Evolutionary conservation across 495 filamentous ascomycete species (phyloP).

Genomic region (Xylaria bambusicola): DNA sequence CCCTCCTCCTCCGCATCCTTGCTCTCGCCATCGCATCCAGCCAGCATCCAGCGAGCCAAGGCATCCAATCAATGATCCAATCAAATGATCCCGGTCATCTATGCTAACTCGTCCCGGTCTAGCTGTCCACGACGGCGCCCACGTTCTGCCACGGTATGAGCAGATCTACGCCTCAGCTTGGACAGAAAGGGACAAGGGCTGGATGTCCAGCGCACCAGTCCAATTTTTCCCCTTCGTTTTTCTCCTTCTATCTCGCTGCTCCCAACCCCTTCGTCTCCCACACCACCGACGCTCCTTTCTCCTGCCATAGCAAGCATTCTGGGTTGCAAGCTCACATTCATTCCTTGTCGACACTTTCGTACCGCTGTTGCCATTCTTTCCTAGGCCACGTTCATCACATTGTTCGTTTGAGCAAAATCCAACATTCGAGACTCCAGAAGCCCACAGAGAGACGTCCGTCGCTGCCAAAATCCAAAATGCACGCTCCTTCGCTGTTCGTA

Average conservation of each 20-base stretch:
- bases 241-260: not conserved
- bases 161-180: not conserved
- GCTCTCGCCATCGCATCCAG: not conserved
- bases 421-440: not conserved
- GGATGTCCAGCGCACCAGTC: slow-evolving; percentile 7
- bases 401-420: not conserved
- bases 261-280: not conserved
- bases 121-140: too few relatives aligned
- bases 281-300: slow-evolving; percentile 15
- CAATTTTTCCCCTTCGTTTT: not conserved
- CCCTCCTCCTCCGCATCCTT: not conserved
- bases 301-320: slow-evolving; percentile 19
- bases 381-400: slow-evolving; percentile 2
- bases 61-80: not conserved
- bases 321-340: slow-evolving; percentile 33
- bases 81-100: too few relatives aligned
- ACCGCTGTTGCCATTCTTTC: slow-evolving; percentile 23
- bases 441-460: slow-evolving; percentile 2
- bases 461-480: slow-evolving; percentile 33
- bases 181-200: slow-evolving; percentile 1
- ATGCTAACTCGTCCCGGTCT: too few relatives aligned
- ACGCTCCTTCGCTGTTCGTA: slow-evolving; percentile 28
- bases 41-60: slow-evolving; percentile 8
- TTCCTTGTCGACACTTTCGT: slow-evolving; percentile 19
- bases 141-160: too few relatives aligned